Conservation (phyloP, 345 rosid genomes). For the Orychophragmus violaceus region DNA sequence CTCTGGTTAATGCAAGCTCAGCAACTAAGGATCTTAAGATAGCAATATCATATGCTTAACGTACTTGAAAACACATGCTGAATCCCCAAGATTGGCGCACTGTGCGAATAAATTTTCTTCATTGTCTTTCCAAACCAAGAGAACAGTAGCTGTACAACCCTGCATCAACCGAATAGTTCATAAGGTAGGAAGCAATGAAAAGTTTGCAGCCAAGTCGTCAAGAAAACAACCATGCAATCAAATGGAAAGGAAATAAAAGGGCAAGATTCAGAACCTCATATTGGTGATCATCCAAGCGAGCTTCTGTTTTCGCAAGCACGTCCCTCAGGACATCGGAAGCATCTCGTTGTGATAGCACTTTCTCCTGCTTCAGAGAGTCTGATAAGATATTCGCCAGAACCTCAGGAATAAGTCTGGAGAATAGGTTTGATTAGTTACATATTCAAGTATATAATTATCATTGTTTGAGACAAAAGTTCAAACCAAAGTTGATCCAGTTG, state of each 20-base stretch:
- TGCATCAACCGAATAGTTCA: conserved; percentile 28
- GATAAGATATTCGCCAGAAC: conserved; percentile 61
- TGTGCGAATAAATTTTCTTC: conserved; percentile 57
- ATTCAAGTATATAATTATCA: neutral
- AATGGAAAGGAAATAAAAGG: neutral
- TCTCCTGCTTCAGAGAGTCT: conserved; percentile 60
- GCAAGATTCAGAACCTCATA: conserved; percentile 64
- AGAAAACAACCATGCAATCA: conserved; percentile 7
- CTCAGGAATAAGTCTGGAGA: conserved; percentile 74
- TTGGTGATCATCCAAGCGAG: conserved; percentile 53
- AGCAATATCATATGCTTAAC: conserved; percentile 26
- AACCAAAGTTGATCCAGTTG: conserved; percentile 13
- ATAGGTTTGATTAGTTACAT: neutral
- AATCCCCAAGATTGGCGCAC: conserved; percentile 95
- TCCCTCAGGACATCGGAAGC: conserved; percentile 81
- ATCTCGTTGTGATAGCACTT: conserved; percentile 58
- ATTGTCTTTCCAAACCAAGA: conserved; percentile 69
- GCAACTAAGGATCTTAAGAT: conserved; percentile 15
- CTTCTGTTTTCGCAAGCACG: conserved; percentile 79
- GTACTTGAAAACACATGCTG: conserved; percentile 81
- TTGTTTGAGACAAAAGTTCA: conserved; percentile 5
- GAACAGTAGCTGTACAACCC: conserved; percentile 97
- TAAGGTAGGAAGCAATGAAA: neutral
- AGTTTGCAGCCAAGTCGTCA: conserved; percentile 11
- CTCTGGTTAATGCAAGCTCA: conserved; percentile 2